Evolutionary conservation across 2,329 filamentous ascomycete species (phyloP), one percentile per base, ranked within the genome.

Genomic region (Sclerotinia sclerotiorum): DNA sequence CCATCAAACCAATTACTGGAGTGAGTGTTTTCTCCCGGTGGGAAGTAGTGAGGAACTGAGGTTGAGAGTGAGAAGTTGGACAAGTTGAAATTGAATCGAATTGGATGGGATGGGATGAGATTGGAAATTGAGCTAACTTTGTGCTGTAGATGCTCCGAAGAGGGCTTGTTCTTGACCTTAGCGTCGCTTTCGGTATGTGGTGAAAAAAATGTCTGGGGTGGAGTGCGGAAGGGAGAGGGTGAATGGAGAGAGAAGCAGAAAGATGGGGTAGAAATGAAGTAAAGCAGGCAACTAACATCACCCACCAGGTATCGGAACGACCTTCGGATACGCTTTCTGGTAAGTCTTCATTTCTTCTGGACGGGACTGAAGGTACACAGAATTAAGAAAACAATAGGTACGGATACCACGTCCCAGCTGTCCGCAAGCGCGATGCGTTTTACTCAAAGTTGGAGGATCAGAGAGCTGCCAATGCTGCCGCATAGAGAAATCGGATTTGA

Each of bases 91-190:
- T 46, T 29, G 68, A 68, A 67, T 44, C 68, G 65, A 27, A 39
- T 46, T 39, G 10, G 55, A 32, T 35, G 56, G 48, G 39, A 42
- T 42, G 39, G 39, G 39, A 46, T 69, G 68, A 66, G 71, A 27
- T 35, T 21, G 52, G 67, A 72, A 69, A 35, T 68, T 74, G 70
- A 49, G 72, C 76, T 78, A 72, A 78, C 71, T 69, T 52, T 64
- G 56, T 58, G 49, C 67, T 70, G 29, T 76, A 87, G 84, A 86
- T 86, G 84, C 84, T 87, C 81, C 83, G 84, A 76, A 80, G 84
- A 77, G 80, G 82, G 77, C 79, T 86, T 73, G 84, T 87, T 75
- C 82, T 87, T 77, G 84, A 87, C 77, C 80, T 87, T 74, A 83
- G 83, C 72, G 82, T 86, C 76, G 83, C 84, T 71, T 79, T 84